Evolutionary conservation across 805 yeast species (phyloP).

Genomic region (Pichia membranifaciens): DNA sequence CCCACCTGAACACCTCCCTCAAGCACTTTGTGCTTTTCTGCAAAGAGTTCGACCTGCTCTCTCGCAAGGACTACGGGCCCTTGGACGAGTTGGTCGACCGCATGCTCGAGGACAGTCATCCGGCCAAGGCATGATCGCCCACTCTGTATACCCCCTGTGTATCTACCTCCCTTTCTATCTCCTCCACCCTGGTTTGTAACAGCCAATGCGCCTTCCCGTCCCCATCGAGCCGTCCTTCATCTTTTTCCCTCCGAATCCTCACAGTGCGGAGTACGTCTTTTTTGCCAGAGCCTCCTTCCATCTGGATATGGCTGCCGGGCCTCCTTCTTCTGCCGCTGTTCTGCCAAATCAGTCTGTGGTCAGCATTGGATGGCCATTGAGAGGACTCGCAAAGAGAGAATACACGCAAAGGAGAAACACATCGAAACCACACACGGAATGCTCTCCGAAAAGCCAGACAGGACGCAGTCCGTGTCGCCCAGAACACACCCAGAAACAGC

Average conservation of each 20-base stretch:
- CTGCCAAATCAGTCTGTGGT: too few species aligned
- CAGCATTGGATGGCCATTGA: too few species aligned
- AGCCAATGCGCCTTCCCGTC: too few species aligned
- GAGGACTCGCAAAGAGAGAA: too few species aligned
- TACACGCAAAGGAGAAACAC: too few species aligned
- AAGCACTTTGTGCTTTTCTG: conserved; percentile 90
- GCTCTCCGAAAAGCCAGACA: neutral
- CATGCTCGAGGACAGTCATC: conserved; percentile 42
- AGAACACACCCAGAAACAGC: neutral
- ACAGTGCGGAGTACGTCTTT: too few species aligned
- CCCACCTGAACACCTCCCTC: conserved; percentile 87
- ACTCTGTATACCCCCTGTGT: too few species aligned
- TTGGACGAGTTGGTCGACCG: conserved; percentile 73
- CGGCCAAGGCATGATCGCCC: conserved; percentile 1
- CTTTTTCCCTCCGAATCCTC: too few species aligned
- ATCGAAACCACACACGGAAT: neutral
- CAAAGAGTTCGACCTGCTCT: conserved; percentile 74
- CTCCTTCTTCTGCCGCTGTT: too few species aligned
- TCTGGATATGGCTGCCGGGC: neutral
- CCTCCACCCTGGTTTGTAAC: too few species aligned
- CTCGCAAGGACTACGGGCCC: conserved; percentile 85
- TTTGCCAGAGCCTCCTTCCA: too few species aligned
- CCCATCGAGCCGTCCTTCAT: too few species aligned
- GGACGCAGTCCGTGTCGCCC: neutral
- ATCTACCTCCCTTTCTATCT: neutral